Conservation (phyloP, 768 basidiomycete species). For the Auricularia cornea region DNA sequence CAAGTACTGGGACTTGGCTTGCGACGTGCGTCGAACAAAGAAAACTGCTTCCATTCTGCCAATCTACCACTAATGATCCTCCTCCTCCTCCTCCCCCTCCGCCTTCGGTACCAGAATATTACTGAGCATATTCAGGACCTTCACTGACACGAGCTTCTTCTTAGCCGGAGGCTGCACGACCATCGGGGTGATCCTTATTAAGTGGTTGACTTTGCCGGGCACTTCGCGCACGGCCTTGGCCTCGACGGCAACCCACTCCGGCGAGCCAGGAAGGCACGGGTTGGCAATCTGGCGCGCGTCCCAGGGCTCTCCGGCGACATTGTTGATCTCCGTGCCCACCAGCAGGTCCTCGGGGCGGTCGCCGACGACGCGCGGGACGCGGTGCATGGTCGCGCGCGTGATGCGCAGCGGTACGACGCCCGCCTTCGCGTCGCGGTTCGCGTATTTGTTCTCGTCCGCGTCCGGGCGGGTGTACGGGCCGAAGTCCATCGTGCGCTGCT, state of each 20-base stretch:
- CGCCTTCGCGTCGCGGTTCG: slow-evolving; percentile 20
- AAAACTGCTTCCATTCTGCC: too few relatives aligned
- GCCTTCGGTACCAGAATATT: too few relatives aligned
- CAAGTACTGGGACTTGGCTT: too few relatives aligned
- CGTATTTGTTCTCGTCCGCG: slow-evolving; percentile 7
- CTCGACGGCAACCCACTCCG: slow-evolving; percentile 31
- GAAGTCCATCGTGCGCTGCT: slow-evolving; percentile 16
- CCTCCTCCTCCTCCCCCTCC: too few relatives aligned
- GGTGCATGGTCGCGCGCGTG: slow-evolving; percentile 21
- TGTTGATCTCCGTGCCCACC: slow-evolving; percentile 22
- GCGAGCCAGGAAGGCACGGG: slow-evolving; percentile 41
- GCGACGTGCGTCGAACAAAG: too few relatives aligned
- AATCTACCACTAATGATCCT: too few relatives aligned
- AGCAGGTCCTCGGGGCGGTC: slow-evolving; percentile 29
- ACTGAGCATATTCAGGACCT: too few relatives aligned
- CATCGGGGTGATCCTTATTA: too few relatives aligned
- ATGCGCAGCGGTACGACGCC: slow-evolving; percentile 24
- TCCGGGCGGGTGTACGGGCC: slow-evolving; percentile 18
- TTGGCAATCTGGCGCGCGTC: slow-evolving; percentile 32
- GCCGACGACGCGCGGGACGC: slow-evolving; percentile 41
- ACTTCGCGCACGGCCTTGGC: background rate
- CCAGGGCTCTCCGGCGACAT: slow-evolving; percentile 22
- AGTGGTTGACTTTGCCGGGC: background rate
- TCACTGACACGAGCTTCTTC: too few relatives aligned
- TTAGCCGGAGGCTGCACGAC: too few relatives aligned